Conservation (phyloP, 148 eudicot genomes). For the Rhododendron ovatum region DNA sequence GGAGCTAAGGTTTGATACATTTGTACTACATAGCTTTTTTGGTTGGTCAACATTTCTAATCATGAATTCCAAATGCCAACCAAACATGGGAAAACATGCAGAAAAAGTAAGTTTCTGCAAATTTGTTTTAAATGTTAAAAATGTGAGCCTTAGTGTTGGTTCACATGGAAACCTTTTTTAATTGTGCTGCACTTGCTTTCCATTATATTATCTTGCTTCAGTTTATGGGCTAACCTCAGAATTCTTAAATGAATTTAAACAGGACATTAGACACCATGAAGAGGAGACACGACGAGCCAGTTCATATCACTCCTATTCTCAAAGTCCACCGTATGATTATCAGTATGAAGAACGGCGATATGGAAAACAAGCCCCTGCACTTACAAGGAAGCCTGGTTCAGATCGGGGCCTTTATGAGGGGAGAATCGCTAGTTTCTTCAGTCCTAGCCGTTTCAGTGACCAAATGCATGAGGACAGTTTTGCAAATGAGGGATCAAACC, state of each 20-base stretch:
- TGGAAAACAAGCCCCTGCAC: constrained; percentile 58
- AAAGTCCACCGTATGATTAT: constrained; percentile 94
- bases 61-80: neutral
- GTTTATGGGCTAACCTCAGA: constrained; percentile 9
- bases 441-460: constrained; percentile 78
- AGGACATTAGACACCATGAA: constrained; percentile 49
- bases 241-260: constrained; percentile 15
- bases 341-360: constrained; percentile 86
- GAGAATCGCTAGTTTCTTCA: constrained; percentile 56
- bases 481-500: constrained; percentile 58
- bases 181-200: neutral
- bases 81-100: neutral
- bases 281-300: constrained; percentile 88
- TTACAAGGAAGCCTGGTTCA: constrained; percentile 82
- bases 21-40: neutral
- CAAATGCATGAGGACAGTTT: constrained; percentile 52
- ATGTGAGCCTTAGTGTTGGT: neutral
- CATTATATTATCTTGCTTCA: neutral
- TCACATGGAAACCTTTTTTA: neutral
- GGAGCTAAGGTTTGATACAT: neutral
- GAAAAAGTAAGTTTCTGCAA: neutral
- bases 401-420: constrained; percentile 65
- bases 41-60: neutral
- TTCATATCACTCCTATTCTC: constrained; percentile 93
- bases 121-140: neutral